These are phyloP conservation scores for Aspergillus caelatus DNA, from an alignment of 2,329 filamentous ascomycete species.

Conservation along the genomic window DNA sequence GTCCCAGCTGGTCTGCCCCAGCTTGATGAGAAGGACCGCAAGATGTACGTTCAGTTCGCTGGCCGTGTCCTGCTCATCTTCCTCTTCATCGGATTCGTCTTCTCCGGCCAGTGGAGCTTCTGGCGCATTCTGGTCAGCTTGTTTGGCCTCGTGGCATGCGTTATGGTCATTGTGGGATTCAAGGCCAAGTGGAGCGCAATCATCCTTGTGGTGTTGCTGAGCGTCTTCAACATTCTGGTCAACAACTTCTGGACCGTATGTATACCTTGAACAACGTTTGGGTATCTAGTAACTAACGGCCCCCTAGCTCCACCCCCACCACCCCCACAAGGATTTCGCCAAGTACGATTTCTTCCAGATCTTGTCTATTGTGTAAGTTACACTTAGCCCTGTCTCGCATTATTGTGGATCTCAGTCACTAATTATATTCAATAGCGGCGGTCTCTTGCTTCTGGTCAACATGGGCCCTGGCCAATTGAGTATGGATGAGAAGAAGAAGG, in stretches of 20 bases:
- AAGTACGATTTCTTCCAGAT: slow-evolving; percentile 99
- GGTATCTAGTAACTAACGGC: slow-evolving; percentile 18
- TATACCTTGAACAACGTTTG: slow-evolving; percentile 21
- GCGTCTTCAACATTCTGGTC: slow-evolving; percentile 93
- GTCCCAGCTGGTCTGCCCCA: slow-evolving; percentile 91
- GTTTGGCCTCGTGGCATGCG: slow-evolving; percentile 84
- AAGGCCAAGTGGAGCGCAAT: slow-evolving; percentile 99
- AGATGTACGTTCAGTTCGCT: slow-evolving; percentile 99
- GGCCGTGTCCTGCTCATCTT: slow-evolving; percentile 95
- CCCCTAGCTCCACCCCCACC: slow-evolving; percentile 84
- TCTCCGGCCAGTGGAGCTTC: slow-evolving; percentile 89
- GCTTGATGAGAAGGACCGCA: slow-evolving; percentile 98
- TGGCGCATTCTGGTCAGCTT: slow-evolving; percentile 83
- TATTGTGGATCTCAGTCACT: background rate
- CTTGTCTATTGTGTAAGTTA: slow-evolving; percentile 83
- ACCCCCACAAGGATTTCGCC: slow-evolving; percentile 99
- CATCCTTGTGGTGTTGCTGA: slow-evolving; percentile 90
- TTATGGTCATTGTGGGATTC: slow-evolving; percentile 99
- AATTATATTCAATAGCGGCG: slow-evolving; percentile 59
- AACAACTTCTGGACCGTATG: slow-evolving; percentile 99
- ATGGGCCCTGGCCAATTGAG: slow-evolving; percentile 97
- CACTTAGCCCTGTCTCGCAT: background rate
- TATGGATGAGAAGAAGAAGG: slow-evolving; percentile 99
- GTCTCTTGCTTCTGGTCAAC: slow-evolving; percentile 94
- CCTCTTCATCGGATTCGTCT: slow-evolving; percentile 95